Evolutionary conservation across 208 protist genomes (phyloP).

Genomic region (Herpetomonas tarakana): DNA sequence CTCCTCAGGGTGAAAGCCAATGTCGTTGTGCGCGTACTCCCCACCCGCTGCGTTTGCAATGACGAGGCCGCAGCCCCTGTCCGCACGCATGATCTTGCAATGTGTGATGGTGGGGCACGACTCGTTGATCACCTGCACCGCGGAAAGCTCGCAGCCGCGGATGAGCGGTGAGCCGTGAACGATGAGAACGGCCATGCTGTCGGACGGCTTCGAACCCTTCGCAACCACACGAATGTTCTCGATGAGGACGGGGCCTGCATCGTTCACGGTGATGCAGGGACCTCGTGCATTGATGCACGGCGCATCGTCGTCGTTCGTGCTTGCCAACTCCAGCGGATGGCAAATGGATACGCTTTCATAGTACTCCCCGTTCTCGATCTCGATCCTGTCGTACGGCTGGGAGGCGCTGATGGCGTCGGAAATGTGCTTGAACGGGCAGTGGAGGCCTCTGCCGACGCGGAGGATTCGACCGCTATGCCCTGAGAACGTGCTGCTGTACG

Average conservation of each 20-base stretch:
- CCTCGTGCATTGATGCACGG: conserved; percentile 29
- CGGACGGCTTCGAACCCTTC: conserved; percentile 23
- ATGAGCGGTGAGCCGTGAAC: conserved; percentile 31
- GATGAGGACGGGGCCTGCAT: conserved; percentile 25
- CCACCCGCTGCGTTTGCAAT: conserved; percentile 26
- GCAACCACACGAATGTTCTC: conserved; percentile 22
- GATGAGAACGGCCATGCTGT: conserved; percentile 30
- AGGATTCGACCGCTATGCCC: conserved; percentile 18
- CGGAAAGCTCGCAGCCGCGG: conserved; percentile 32
- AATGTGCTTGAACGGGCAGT: conserved; percentile 28
- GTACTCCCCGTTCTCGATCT: conserved; percentile 45
- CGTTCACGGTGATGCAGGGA: conserved; percentile 31
- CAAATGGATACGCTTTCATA: conserved; percentile 32
- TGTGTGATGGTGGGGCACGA: conserved; percentile 23
- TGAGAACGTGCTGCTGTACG: conserved; percentile 27
- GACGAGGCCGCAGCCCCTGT: conserved; percentile 25
- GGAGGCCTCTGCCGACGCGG: conserved; percentile 34
- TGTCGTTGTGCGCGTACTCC: conserved; percentile 36
- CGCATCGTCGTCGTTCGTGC: conserved; percentile 25
- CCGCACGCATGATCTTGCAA: conserved; percentile 31
- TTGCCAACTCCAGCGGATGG: conserved; percentile 34
- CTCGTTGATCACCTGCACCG: conserved; percentile 33
- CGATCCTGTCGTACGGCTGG: conserved; percentile 39
- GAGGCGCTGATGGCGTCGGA: conserved; percentile 34
- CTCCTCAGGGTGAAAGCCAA: conserved; percentile 30